phyloP scores from a whole-genome alignment of 2,329 filamentous ascomycete species.

The Magnaporthiopsis poae region DNA sequence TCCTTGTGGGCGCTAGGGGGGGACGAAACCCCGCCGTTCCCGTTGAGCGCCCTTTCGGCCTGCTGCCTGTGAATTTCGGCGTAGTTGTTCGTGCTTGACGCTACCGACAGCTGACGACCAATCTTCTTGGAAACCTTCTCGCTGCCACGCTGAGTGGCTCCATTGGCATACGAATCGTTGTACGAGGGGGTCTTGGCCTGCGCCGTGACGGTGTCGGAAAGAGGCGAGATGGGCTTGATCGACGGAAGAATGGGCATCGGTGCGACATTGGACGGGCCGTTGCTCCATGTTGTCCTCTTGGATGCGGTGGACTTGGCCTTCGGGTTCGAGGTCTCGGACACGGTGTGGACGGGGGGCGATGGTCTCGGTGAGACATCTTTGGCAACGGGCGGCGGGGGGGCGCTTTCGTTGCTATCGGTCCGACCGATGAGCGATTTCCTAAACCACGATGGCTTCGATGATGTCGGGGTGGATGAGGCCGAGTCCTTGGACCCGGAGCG shows the following conservation, averaged over 20 bases:
- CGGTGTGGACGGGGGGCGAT: constrained; percentile 29
- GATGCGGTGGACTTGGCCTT: constrained; percentile 45
- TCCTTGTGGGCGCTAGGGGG: constrained; percentile 77
- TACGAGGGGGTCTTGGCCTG: constrained; percentile 58
- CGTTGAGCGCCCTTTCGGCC: constrained; percentile 81
- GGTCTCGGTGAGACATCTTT: constrained; percentile 41
- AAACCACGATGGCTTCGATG: constrained; percentile 91
- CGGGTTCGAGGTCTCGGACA: constrained; percentile 30
- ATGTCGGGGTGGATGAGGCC: constrained; percentile 44
- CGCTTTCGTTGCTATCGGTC: constrained; percentile 53
- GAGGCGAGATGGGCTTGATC: constrained; percentile 85
- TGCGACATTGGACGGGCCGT: constrained; percentile 66
- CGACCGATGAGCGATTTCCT: constrained; percentile 83
- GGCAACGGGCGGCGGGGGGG: constrained; percentile 33
- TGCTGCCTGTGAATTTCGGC: constrained; percentile 81
- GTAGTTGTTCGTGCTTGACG: constrained; percentile 87
- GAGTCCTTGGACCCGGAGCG: constrained; percentile 58
- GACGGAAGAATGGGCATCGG: constrained; percentile 95
- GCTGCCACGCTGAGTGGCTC: constrained; percentile 34
- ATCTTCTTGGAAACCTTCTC: constrained; percentile 79
- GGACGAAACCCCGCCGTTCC: constrained; percentile 63
- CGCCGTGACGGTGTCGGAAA: constrained; percentile 86
- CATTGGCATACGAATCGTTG: constrained; percentile 37
- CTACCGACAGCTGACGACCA: constrained; percentile 83
- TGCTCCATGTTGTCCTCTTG: constrained; percentile 91